Conservation (phyloP, 257 asterid genomes). For the Cruciata laevipes region DNA sequence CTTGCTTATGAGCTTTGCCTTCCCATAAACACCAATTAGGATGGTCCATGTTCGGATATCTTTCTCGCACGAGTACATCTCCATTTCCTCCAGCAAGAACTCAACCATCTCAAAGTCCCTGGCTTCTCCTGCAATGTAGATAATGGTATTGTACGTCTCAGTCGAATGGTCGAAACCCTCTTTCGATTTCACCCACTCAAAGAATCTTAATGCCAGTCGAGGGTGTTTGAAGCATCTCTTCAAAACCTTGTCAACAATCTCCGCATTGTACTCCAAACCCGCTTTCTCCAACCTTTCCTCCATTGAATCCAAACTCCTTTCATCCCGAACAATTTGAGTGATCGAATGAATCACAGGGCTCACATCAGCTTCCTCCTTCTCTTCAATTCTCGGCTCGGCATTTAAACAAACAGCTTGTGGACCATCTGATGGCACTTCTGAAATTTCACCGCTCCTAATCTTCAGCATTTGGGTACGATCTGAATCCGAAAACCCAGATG, state of each 20-base stretch:
- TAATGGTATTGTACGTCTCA: slow-evolving; percentile 45
- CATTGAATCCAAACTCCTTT: slow-evolving; percentile 32
- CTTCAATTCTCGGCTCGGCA: slow-evolving; percentile 30
- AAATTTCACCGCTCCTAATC: not conserved
- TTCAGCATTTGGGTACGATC: slow-evolving; percentile 15
- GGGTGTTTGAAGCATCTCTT: slow-evolving; percentile 87
- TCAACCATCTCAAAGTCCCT: slow-evolving; percentile 49
- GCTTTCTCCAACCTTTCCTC: slow-evolving; percentile 53
- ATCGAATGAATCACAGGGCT: slow-evolving; percentile 56
- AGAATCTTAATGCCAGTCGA: slow-evolving; percentile 62
- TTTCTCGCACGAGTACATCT: slow-evolving; percentile 38
- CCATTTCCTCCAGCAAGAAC: slow-evolving; percentile 55
- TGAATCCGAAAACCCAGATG: slow-evolving; percentile 18
- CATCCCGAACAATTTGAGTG: slow-evolving; percentile 57
- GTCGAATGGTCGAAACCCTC: slow-evolving; percentile 49
- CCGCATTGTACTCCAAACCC: slow-evolving; percentile 38
- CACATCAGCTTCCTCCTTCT: slow-evolving; percentile 35
- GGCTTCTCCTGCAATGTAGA: slow-evolving; percentile 57
- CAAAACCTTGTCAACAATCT: slow-evolving; percentile 59
- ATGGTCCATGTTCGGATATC: slow-evolving; percentile 72
- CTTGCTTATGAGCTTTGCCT: slow-evolving; percentile 44
- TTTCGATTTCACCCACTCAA: slow-evolving; percentile 54
- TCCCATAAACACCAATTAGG: slow-evolving; percentile 54
- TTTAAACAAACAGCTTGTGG: slow-evolving; percentile 51
- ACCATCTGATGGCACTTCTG: slow-evolving; percentile 11